Evolutionary conservation across 305 asterid genomes (phyloP), one percentile per base, ranked within the genome.

Genomic region (Fraxinus velutina): DNA sequence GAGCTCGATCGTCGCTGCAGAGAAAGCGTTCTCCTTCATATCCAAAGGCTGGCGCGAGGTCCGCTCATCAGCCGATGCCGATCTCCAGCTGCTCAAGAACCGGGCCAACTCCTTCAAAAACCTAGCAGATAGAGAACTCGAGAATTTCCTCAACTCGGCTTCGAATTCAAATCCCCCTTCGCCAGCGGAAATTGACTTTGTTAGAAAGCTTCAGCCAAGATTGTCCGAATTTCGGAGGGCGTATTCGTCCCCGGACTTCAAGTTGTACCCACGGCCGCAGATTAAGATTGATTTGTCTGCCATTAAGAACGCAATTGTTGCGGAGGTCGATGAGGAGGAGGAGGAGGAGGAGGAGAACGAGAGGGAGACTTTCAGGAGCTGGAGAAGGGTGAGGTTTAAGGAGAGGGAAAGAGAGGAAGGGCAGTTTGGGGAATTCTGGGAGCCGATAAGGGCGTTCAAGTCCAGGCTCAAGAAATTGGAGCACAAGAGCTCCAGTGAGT

Each of bases 21-120:
- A 91, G 92, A 93, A 95, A 21, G 99, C 99, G 2, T 79, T 94
- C 50, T 96, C 99, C 73, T 93, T 96, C 87, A 89, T 96, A 60
- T 93, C 99, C 39, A 94, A 94, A 84, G 98, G 99, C 17, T 96
- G 98, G 99, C 90, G 93, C 75, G 98, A 96, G 85, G 98, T 96
- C 50, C 95, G 98, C 19, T 90, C 98, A 1, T 96, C 99, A 0
- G 98, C 99, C 33, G 97, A 92, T 74, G 98, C 98, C 12, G 99
- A 96, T 87, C 86, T 96, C 72, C 98, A 93, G 83, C 85, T 94
- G 79, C 90, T 96, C 4, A 96, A 94, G 75, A 93, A 85, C 83
- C 89, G 99, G 13, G 98, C 99, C 17, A 90, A 90, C 86, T 87
- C 97, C 21, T 90, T 96, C 86, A 91, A 88, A 68, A 91, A 91